These are phyloP conservation scores for Halenospora varia DNA, from an alignment of 495 filamentous ascomycete genomes.

Conservation along the genomic window DNA sequence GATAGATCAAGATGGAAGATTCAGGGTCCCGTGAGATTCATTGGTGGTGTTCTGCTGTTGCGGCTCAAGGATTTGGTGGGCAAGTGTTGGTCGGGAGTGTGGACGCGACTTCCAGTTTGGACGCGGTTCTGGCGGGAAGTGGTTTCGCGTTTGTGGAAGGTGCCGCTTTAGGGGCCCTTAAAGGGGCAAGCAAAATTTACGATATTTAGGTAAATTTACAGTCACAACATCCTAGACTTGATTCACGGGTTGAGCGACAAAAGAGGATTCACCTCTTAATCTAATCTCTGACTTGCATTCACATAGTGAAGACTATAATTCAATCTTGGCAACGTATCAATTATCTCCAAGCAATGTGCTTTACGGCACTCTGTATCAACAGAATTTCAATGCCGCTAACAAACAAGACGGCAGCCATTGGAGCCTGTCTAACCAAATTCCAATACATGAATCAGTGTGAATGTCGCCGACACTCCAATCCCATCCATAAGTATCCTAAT, in stretches of 20 bases:
- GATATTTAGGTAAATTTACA: too few species aligned
- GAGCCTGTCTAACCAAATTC: background rate
- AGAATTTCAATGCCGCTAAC: background rate
- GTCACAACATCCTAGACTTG: too few species aligned
- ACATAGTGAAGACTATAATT: too few species aligned
- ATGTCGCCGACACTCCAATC: background rate
- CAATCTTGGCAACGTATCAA: background rate
- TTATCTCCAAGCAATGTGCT: background rate
- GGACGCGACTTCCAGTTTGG: background rate
- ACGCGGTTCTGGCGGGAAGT: background rate
- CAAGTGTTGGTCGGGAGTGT: background rate
- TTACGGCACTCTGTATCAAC: background rate
- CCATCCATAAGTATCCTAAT: constrained; percentile 1
- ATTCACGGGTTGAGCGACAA: too few species aligned
- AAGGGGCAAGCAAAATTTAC: too few species aligned
- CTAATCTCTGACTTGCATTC: too few species aligned
- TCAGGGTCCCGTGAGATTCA: background rate
- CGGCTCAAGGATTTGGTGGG: background rate
- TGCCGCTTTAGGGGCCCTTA: background rate
- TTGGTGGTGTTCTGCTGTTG: background rate
- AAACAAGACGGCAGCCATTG: background rate
- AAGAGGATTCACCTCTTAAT: too few species aligned
- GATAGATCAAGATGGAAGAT: background rate
- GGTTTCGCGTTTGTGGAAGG: background rate
- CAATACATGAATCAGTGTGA: background rate